Percentiles rank a stretch among this genome's conserved stretches.
Conservation (phyloP, 345 rosid genomes). For the Salix viminalis region DNA sequence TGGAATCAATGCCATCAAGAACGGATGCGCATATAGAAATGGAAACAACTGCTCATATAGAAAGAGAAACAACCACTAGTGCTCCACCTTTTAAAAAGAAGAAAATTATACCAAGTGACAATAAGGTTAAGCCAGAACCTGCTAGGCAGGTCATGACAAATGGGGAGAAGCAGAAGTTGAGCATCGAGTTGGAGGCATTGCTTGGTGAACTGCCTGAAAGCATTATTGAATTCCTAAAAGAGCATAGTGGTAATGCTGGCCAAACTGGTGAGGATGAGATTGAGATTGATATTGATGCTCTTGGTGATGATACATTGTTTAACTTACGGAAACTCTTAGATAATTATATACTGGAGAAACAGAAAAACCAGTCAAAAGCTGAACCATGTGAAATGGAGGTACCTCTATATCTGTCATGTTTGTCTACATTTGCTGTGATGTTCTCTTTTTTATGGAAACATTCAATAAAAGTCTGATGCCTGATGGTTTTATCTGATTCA, state of each 20-base stretch:
- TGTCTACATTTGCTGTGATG: constrained; percentile 1
- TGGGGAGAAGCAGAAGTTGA: constrained; percentile 17
- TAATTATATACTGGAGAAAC: constrained; percentile 53
- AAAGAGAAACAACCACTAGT: constrained; percentile 21
- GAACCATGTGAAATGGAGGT: constrained; percentile 85
- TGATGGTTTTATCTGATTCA: constrained; percentile 30
- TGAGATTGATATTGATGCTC: constrained; percentile 78
- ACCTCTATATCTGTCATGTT: constrained; percentile 2
- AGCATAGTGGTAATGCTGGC: constrained; percentile 49
- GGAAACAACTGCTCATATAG: constrained; percentile 25
- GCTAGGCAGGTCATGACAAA: constrained; percentile 25
- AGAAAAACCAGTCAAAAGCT: constrained; percentile 41
- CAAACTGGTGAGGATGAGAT: constrained; percentile 69
- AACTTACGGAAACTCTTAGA: constrained; percentile 65
- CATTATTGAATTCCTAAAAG: constrained; percentile 62
- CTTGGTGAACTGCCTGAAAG: constrained; percentile 67
- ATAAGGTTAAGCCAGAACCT: constrained; percentile 35
- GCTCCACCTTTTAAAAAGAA: constrained; percentile 39
- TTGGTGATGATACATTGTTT: constrained; percentile 62
- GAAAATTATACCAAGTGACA: constrained; percentile 31
- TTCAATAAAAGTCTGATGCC: constrained; percentile 16
- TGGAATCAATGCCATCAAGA: constrained; percentile 27
- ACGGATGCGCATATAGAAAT: constrained; percentile 21
- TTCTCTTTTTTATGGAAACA: background rate
- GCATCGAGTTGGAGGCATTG: constrained; percentile 16